phyloP scores from a whole-genome alignment of 768 basidiomycete genomes.

The Pisolithus tinctorius region DNA sequence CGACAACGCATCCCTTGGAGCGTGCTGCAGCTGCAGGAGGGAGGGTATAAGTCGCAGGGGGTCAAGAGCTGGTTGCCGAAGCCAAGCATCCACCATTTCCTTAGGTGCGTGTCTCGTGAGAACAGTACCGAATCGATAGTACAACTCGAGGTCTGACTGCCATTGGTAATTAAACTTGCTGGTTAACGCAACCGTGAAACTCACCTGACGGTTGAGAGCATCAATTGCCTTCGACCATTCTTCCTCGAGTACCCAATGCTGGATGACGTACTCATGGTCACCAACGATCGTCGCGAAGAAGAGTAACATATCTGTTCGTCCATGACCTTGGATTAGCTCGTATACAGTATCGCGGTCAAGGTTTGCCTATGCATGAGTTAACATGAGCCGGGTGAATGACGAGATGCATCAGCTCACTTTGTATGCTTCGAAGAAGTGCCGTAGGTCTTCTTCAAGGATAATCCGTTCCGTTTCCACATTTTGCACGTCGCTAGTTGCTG shows the following conservation, averaged over 20 bases:
- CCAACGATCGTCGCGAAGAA: conserved; percentile 80
- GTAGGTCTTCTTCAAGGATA: conserved; percentile 88
- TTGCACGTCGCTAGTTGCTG: conserved; percentile 72
- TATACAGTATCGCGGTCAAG: conserved; percentile 82
- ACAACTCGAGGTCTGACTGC: conserved; percentile 79
- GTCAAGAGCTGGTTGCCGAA: conserved; percentile 74
- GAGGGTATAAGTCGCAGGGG: conserved; percentile 86
- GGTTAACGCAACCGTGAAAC: conserved; percentile 1
- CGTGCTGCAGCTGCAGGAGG: conserved; percentile 72
- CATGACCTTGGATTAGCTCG: conserved; percentile 90
- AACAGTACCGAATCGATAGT: conserved; percentile 88
- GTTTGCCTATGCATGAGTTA: conserved; percentile 49
- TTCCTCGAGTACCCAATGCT: conserved; percentile 90
- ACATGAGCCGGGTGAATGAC: not conserved
- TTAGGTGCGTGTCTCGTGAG: conserved; percentile 83
- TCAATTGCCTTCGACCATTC: conserved; percentile 89
- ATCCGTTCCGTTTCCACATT: conserved; percentile 74
- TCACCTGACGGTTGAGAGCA: conserved; percentile 82
- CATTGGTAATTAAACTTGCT: conserved; percentile 1
- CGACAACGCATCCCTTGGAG: conserved; percentile 61
- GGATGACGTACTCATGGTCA: conserved; percentile 79
- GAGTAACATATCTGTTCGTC: conserved; percentile 86
- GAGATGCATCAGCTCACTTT: conserved; percentile 45
- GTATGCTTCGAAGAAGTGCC: conserved; percentile 91
- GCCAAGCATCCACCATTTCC: conserved; percentile 89